These are phyloP conservation scores for Aspergillus udagawae DNA, from an alignment of 2,329 filamentous ascomycete genomes.

Conservation along the genomic window DNA sequence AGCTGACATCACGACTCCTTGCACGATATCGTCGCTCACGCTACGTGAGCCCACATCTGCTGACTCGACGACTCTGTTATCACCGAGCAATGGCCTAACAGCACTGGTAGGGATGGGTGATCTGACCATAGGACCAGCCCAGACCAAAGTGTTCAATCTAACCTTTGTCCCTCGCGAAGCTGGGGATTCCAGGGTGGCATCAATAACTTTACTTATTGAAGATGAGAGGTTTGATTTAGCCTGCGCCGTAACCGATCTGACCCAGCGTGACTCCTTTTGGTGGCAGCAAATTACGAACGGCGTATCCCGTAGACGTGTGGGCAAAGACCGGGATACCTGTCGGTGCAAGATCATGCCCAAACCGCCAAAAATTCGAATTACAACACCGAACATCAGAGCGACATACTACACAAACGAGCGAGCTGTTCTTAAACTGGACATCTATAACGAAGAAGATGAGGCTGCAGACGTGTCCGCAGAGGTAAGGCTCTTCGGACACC, in stretches of 20 bases:
- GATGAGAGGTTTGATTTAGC: slow-evolving; percentile 64
- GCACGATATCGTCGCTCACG: slow-evolving; percentile 29
- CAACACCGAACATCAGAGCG: slow-evolving; percentile 56
- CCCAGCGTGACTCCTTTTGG: slow-evolving; percentile 34
- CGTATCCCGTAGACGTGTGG: slow-evolving; percentile 35
- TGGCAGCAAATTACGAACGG: slow-evolving; percentile 39
- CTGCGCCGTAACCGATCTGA: slow-evolving; percentile 54
- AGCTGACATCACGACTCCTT: slow-evolving; percentile 18
- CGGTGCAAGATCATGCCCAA: slow-evolving; percentile 74
- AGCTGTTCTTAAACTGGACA: slow-evolving; percentile 63
- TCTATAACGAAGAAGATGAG: slow-evolving; percentile 80
- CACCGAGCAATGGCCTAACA: slow-evolving; percentile 30
- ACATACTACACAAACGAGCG: slow-evolving; percentile 84
- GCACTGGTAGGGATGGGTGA: slow-evolving; percentile 57
- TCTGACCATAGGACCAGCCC: slow-evolving; percentile 62
- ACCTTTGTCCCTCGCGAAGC: slow-evolving; percentile 73
- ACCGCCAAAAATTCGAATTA: slow-evolving; percentile 84
- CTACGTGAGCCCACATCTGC: slow-evolving; percentile 30
- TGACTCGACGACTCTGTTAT: slow-evolving; percentile 27
- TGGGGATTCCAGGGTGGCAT: slow-evolving; percentile 66
- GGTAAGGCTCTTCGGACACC: slow-evolving; percentile 60
- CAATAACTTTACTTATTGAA: slow-evolving; percentile 60
- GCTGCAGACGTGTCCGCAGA: slow-evolving; percentile 69
- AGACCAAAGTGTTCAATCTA: slow-evolving; percentile 68
- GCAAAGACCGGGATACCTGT: slow-evolving; percentile 47